Base-by-base conservation (phyloP, 2,329 filamentous ascomycete species). In the Penicillium sp. region DNA sequence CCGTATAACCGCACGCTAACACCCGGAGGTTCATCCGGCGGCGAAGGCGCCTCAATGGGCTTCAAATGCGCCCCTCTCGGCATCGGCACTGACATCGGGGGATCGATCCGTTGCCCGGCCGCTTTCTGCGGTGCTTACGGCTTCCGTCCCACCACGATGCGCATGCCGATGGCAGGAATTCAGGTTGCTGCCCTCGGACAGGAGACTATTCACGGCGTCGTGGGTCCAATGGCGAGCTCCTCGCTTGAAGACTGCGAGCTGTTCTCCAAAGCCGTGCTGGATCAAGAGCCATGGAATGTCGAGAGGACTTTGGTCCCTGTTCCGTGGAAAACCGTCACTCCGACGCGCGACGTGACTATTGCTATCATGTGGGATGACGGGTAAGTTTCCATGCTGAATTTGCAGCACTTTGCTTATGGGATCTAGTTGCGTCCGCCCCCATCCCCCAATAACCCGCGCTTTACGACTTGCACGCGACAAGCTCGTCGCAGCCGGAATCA, bases 291-390 rank as follows among this genome's bases (percentile, higher is more conserved):
- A 0, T 78, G 75, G 75, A 66, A 73, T 5, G 54, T 64, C 2
- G 75, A 78, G 43, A 74, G 73, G 0, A 68, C 68, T 0, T 53
- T 75, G 7, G 61, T 71, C 1, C 73, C 74, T 4, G 43, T 76
- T 3, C 73, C 75, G 0, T 79, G 76, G 75, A 71, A 47, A 45
- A 60, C 33, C 11, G 63, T 65, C 5, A 39, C 48, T 20, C 57
- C 62, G 7, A 64, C 46, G 1, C 53, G 53, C 11, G 42, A 64
- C 28, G 62, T 71, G 25, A 68, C 67, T 0, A 54, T 89, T 47
- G 86, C 75, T 4, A 79, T 89, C 28, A 75, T 88, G 68, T 84
- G 80, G 79, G 74, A 85, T 65, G 87, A 89, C 63, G 81, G 79
- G 67, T 69, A 57, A 35, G 54, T 54, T 25, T 18, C 7, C 11